Evolutionary conservation across 805 yeast species (phyloP).

Genomic region (Candida cerambycidarum): DNA sequence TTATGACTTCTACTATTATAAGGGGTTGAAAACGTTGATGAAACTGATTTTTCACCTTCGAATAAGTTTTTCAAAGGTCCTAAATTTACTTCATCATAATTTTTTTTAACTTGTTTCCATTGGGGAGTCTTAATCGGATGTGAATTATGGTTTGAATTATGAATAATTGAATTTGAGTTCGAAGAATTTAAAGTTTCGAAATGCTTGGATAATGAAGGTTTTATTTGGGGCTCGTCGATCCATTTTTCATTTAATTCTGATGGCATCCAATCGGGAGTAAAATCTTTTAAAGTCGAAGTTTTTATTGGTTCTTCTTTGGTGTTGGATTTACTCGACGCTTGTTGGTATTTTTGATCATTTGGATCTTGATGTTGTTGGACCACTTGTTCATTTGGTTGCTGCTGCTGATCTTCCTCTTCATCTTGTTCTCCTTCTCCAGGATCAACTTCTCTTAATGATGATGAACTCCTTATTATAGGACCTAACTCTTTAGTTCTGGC

Average conservation of each 20-base stretch:
- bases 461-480: not conserved
- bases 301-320: constrained; percentile 19
- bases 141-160: constrained; percentile 13
- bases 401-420: constrained; percentile 2
- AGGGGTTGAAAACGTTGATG: constrained; percentile 41
- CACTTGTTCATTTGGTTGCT: too few relatives aligned
- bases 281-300: constrained; percentile 24
- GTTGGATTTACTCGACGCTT: too few relatives aligned
- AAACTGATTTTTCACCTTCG: constrained; percentile 25
- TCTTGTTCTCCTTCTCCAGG: not conserved
- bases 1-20: constrained; percentile 20
- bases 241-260: constrained; percentile 36
- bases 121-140: constrained; percentile 26
- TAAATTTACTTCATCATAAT: constrained; percentile 25
- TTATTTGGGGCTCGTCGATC: constrained; percentile 23
- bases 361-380: not conserved
- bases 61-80: constrained; percentile 33
- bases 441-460: not conserved
- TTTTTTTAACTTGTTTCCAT: constrained; percentile 35
- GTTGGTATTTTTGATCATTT: not conserved
- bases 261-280: constrained; percentile 47
- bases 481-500: constrained; percentile 31
- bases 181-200: constrained; percentile 8
- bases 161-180: constrained; percentile 13
- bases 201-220: constrained; percentile 1